A percentile compares a stretch with the other conserved stretches of the same genome.
phyloP scores from a whole-genome alignment of 2,329 filamentous ascomycete species.

The Aspergillus aculeatinus region DNA sequence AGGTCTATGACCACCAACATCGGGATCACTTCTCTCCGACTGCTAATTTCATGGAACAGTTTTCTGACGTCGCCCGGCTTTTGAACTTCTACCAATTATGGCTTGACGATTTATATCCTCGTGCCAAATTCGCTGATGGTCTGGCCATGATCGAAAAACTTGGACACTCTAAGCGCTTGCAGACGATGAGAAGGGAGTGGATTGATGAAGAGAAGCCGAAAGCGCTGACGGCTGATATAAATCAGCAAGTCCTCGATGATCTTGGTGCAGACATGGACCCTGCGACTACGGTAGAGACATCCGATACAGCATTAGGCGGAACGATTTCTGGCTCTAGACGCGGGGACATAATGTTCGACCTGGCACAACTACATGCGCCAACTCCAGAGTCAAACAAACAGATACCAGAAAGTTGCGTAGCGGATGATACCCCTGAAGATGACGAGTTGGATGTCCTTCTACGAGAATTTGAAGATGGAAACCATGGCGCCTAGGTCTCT shows the following conservation, averaged over 20 bases:
- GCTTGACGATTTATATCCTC: conserved; percentile 94
- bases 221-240: conserved; percentile 4
- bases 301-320: not conserved
- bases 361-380: not conserved
- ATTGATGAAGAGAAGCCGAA: conserved; percentile 66
- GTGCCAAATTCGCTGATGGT: conserved; percentile 89
- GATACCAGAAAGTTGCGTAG: not conserved
- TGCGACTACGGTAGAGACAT: not conserved
- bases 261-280: not conserved
- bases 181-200: conserved; percentile 74
- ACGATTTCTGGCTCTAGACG: not conserved
- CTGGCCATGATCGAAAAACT: conserved; percentile 88
- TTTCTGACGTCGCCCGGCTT: conserved; percentile 76
- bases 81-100: conserved; percentile 92
- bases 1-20: conserved; percentile 54
- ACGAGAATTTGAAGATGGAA: conserved; percentile 44
- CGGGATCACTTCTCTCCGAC: not conserved
- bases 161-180: conserved; percentile 78
- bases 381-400: conserved; percentile 1
- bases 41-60: conserved; percentile 51
- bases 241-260: not conserved
- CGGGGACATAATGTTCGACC: not conserved
- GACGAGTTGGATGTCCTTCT: conserved; percentile 56
- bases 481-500: not conserved
- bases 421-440: conserved; percentile 33